phyloP scores from a whole-genome alignment of 805 yeast species.

The Saturnispora diversa region DNA sequence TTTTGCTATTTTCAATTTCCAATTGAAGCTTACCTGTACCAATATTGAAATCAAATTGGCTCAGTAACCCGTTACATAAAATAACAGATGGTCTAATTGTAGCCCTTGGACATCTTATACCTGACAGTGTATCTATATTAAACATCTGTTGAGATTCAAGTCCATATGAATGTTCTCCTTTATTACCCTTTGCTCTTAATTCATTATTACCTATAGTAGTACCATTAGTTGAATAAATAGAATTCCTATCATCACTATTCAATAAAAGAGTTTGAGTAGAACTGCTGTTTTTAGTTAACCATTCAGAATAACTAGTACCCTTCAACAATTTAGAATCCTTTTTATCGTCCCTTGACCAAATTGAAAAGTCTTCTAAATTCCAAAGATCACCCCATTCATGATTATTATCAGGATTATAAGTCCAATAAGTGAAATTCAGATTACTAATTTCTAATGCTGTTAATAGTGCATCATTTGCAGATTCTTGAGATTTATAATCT shows the following conservation, averaged over 20 bases:
- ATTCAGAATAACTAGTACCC: slow-evolving; percentile 10
- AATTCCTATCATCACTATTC: background rate
- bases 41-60: slow-evolving; percentile 52
- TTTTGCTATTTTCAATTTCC: background rate
- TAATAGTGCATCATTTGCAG: slow-evolving; percentile 76
- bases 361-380: slow-evolving; percentile 90
- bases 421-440: slow-evolving; percentile 77
- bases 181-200: background rate
- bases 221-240: background rate
- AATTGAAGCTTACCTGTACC: slow-evolving; percentile 36
- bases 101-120: slow-evolving; percentile 69
- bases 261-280: background rate
- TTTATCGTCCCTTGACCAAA: slow-evolving; percentile 65
- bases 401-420: slow-evolving; percentile 62
- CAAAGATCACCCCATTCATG: slow-evolving; percentile 88
- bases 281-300: slow-evolving; percentile 13
- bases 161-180: background rate
- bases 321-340: background rate
- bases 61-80: slow-evolving; percentile 52
- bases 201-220: background rate
- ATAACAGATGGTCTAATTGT: slow-evolving; percentile 71
- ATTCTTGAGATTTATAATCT: slow-evolving; percentile 62
- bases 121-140: slow-evolving; percentile 27
- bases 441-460: slow-evolving; percentile 70
- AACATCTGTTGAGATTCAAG: background rate